Conservation (phyloP, 2,329 filamentous ascomycete species). For the Aspergillus fischeri region DNA sequence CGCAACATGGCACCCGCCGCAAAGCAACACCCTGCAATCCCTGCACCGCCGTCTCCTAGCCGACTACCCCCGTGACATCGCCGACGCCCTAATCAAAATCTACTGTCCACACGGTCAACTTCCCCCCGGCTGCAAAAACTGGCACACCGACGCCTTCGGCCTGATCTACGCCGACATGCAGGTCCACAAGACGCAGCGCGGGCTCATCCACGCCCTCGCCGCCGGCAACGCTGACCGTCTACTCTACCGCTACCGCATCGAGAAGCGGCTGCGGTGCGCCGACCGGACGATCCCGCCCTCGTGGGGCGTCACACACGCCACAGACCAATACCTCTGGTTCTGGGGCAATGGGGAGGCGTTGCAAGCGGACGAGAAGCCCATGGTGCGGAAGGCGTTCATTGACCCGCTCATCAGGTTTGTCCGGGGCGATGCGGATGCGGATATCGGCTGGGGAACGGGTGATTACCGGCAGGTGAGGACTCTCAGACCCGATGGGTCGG, state of each 20-base stretch:
- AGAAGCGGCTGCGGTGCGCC: slow-evolving; percentile 49
- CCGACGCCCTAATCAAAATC: slow-evolving; percentile 41
- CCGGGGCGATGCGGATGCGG: slow-evolving; percentile 10
- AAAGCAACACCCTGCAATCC: slow-evolving; percentile 35
- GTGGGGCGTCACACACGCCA: slow-evolving; percentile 54
- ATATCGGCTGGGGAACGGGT: slow-evolving; percentile 25
- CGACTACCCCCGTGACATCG: slow-evolving; percentile 48
- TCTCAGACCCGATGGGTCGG: slow-evolving; percentile 43
- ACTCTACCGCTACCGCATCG: slow-evolving; percentile 51
- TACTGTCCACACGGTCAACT: slow-evolving; percentile 43
- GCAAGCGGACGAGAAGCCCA: slow-evolving; percentile 41
- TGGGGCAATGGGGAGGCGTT: slow-evolving; percentile 48
- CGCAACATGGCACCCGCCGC: slow-evolving; percentile 47
- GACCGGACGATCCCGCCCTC: slow-evolving; percentile 39
- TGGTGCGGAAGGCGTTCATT: slow-evolving; percentile 31
- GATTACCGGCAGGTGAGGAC: slow-evolving; percentile 39
- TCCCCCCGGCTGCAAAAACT: slow-evolving; percentile 40
- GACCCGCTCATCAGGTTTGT: slow-evolving; percentile 29
- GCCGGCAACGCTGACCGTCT: slow-evolving; percentile 42
- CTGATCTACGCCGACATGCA: slow-evolving; percentile 55
- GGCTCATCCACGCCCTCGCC: slow-evolving; percentile 45
- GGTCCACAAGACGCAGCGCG: slow-evolving; percentile 51
- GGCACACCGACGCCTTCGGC: slow-evolving; percentile 50
- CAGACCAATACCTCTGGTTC: slow-evolving; percentile 54
- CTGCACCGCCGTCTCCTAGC: slow-evolving; percentile 47